Percentiles rank a stretch among this genome's conserved stretches.
Conservation (phyloP, 495 filamentous ascomycete species). For the Bryoglossum gracile region DNA sequence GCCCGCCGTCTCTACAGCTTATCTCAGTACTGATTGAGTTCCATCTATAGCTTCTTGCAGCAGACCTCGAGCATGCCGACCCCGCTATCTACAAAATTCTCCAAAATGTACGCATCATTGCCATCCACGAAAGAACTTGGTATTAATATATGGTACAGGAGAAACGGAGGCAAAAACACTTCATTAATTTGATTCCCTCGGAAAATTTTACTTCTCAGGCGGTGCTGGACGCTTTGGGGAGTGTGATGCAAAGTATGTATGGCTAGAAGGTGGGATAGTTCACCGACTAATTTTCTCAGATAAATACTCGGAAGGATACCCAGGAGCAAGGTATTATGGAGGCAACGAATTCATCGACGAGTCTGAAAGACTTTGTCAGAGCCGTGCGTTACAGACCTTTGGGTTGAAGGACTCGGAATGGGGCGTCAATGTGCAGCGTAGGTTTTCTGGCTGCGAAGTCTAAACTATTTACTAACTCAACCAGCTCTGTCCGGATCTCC, state of each 20-base stretch:
- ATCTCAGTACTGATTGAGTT: constrained; percentile 16
- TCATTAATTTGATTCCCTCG: constrained; percentile 97
- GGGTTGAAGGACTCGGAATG: constrained; percentile 77
- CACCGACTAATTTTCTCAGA: constrained; percentile 43
- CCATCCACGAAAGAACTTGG: neutral
- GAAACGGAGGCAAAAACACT: constrained; percentile 91
- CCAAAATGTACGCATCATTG: constrained; percentile 60
- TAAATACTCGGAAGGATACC: constrained; percentile 98
- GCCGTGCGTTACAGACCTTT: constrained; percentile 81
- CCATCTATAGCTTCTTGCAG: constrained; percentile 60
- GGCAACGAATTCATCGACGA: constrained; percentile 95
- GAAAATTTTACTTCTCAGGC: constrained; percentile 99
- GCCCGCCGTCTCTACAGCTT: neutral
- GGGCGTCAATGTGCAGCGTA: constrained; percentile 97
- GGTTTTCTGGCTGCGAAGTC: constrained; percentile 25
- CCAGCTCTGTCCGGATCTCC: constrained; percentile 90
- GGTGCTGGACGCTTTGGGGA: constrained; percentile 91
- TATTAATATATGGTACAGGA: constrained; percentile 47
- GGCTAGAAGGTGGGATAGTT: constrained; percentile 2
- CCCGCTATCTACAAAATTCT: constrained; percentile 80
- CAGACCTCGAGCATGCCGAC: constrained; percentile 76
- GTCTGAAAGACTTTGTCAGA: constrained; percentile 81
- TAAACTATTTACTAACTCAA: constrained; percentile 9
- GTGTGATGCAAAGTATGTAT: constrained; percentile 91
- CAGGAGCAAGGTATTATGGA: constrained; percentile 93